These are phyloP conservation scores for Fusarium newnesense DNA, from an alignment of 2,329 filamentous ascomycete species.

Conservation along the genomic window DNA sequence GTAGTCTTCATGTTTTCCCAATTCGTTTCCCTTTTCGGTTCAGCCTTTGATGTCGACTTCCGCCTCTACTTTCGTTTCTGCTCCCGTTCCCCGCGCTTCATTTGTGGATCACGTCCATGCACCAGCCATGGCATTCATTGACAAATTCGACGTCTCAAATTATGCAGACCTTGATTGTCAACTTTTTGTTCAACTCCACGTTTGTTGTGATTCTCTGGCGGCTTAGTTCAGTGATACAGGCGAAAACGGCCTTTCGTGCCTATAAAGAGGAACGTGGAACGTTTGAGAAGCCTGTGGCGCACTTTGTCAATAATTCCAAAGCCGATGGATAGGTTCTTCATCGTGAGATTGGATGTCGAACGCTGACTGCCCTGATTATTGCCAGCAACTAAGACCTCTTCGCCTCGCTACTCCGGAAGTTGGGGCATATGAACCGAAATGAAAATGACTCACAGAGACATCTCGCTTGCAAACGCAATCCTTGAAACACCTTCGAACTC, in stretches of 20 bases:
- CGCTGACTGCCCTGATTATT: neutral
- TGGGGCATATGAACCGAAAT: neutral
- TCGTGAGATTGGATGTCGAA: neutral
- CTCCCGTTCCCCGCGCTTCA: neutral
- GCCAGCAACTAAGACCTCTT: neutral
- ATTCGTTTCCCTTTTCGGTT: neutral
- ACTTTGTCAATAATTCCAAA: neutral
- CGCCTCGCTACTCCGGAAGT: neutral
- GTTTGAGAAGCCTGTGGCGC: neutral
- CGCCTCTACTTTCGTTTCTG: neutral
- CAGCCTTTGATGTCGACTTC: neutral
- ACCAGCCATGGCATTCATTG: neutral
- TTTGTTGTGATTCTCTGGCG: too few relatives aligned
- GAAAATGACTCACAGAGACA: neutral
- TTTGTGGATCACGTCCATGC: slow-evolving; percentile 18
- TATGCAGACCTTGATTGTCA: neutral
- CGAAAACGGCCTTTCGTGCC: neutral
- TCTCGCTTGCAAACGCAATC: neutral
- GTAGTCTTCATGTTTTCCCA: neutral
- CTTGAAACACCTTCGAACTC: neutral
- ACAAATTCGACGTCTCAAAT: neutral
- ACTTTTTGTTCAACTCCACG: neutral
- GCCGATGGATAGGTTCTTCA: neutral
- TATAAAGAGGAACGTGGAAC: slow-evolving; percentile 8
- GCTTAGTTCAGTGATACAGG: neutral